Evolutionary conservation across 129 eudicot genomes (phyloP), one percentile per base, ranked within the genome.

Genomic region (Escallonia rubra): DNA sequence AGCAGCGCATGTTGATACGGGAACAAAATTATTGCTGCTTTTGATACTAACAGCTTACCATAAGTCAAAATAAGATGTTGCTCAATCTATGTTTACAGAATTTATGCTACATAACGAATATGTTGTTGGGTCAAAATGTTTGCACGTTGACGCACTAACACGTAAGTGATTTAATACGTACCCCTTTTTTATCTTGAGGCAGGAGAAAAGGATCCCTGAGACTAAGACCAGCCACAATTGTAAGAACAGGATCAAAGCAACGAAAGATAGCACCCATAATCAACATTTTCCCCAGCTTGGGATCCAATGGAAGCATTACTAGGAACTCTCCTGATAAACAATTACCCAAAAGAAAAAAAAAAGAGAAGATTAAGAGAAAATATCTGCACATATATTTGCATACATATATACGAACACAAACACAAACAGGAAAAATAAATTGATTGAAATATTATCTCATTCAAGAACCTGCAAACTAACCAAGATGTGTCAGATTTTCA

Each of bases 181-280:
- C 99, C 39, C 90, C 97, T 73, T 90, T 94, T 73, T 87, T 90
- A 42, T 94, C 99, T 76, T 90, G 99, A 68, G 99, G 99, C 83
- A 94, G 81, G 71, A 94, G 93, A 76, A 94, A 94, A 76, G 99
- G 99, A 79, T 94, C 99, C 76, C 88, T 86, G 65, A 94, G 93
- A 67, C 99, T 94, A 46, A 94, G 99, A 74, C 96, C 99, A 61
- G 99, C 95, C 69, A 90, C 99, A 77, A 94, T 90, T 12, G 99
- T 94, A 72, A 94, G 74, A 71, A 94, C 78, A 59, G 99, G 99
- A 79, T 94, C 99, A 81, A 89, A 87, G 81, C 99, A 94, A 59
- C 90, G 86, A 65, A 89, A 94, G 68, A 94, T 83, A 61, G 96
- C 93, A 64, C 99, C 97, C 93, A 94, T 89, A 49, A 94, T 85